phyloP scores from a whole-genome alignment of 345 rosid genomes.

The Sonneratia caseolaris region DNA sequence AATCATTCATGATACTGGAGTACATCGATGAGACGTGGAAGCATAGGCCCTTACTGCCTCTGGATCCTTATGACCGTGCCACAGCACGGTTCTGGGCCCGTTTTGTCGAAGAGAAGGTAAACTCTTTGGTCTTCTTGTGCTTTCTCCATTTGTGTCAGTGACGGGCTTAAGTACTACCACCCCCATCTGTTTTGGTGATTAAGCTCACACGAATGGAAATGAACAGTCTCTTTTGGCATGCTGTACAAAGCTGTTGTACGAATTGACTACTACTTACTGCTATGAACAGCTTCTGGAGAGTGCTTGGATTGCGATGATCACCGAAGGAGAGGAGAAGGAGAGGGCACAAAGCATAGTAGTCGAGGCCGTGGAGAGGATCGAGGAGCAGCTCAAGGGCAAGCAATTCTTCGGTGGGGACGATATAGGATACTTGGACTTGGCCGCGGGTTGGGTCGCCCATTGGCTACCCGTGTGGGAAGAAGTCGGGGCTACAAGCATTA shows the following conservation, averaged over 20 bases:
- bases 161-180: too few species aligned
- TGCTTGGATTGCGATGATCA: constrained; percentile 9
- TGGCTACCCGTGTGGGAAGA: constrained; percentile 26
- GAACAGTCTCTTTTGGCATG: too few species aligned
- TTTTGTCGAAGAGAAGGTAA: constrained; percentile 18
- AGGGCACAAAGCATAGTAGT: constrained; percentile 1
- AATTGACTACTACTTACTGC: neutral
- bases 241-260: neutral
- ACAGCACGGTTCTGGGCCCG: constrained; percentile 31
- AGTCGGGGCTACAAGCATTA: constrained; percentile 14
- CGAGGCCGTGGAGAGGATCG: constrained; percentile 24
- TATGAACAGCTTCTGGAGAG: neutral
- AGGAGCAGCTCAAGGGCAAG: constrained; percentile 21
- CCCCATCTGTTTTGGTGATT: neutral
- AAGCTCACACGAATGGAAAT: too few species aligned
- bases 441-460: constrained; percentile 17
- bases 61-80: constrained; percentile 29
- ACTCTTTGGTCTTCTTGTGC: too few species aligned
- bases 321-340: constrained; percentile 18
- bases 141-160: neutral
- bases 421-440: constrained; percentile 31
- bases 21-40: constrained; percentile 34
- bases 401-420: constrained; percentile 20
- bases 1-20: constrained; percentile 22
- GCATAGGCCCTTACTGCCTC: constrained; percentile 23